These are phyloP conservation scores for Debaryomyces hansenii DNA, from an alignment of 805 yeast genomes.

Conservation along the genomic window DNA sequence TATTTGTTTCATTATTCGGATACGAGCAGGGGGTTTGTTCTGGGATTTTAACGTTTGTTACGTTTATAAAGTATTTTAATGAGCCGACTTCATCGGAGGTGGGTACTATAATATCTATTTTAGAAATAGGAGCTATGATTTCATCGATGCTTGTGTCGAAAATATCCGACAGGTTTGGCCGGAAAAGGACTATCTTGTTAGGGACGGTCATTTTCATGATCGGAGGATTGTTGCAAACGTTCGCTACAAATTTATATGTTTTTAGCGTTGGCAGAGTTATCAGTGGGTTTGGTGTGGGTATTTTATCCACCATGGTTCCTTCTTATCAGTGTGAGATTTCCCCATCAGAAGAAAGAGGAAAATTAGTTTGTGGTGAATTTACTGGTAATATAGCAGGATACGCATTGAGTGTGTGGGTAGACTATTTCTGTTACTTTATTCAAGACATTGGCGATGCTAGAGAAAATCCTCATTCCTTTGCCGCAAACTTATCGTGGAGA, in stretches of 20 bases:
- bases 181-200: slow-evolving; percentile 73
- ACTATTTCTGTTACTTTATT: slow-evolving; percentile 69
- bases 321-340: slow-evolving; percentile 86
- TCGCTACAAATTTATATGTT: slow-evolving; percentile 50
- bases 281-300: slow-evolving; percentile 85
- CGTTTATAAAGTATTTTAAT: slow-evolving; percentile 68
- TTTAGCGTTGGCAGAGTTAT: slow-evolving; percentile 76
- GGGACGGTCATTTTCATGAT: slow-evolving; percentile 78
- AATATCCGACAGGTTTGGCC: slow-evolving; percentile 75
- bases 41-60: slow-evolving; percentile 74
- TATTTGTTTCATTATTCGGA: slow-evolving; percentile 42
- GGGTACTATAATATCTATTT: slow-evolving; percentile 85
- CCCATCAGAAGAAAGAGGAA: slow-evolving; percentile 84
- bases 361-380: slow-evolving; percentile 82
- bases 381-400: slow-evolving; percentile 85
- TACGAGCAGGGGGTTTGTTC: slow-evolving; percentile 80
- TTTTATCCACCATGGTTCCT: slow-evolving; percentile 81
- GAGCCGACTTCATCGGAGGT: slow-evolving; percentile 72
- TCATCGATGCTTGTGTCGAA: slow-evolving; percentile 78
- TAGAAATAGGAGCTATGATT: slow-evolving; percentile 84
- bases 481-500: slow-evolving; percentile 64
- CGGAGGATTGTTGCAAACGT: slow-evolving; percentile 76
- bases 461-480: slow-evolving; percentile 31
- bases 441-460: slow-evolving; percentile 49
- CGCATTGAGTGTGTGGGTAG: slow-evolving; percentile 83